Percentiles rank a stretch among this genome's conserved stretches.
These are phyloP conservation scores for Stylonectria norvegica DNA, from an alignment of 2,329 filamentous ascomycete species.

Conservation along the genomic window DNA sequence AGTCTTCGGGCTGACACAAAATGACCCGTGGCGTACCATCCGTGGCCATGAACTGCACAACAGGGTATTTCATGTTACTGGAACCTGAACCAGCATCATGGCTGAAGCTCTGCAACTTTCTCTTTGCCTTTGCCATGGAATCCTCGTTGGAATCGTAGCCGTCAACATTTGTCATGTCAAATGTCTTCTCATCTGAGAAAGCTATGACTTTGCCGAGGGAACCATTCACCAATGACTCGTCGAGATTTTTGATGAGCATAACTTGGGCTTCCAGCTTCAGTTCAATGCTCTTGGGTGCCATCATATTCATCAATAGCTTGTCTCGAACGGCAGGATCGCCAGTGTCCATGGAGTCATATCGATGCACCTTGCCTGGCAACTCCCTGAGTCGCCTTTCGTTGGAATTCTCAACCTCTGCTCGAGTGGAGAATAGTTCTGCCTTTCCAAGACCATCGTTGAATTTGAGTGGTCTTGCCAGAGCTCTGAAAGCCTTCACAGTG, in stretches of 20 bases:
- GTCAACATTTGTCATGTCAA: constrained; percentile 38
- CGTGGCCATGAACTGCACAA: constrained; percentile 76
- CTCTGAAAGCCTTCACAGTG: constrained; percentile 74
- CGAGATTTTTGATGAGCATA: constrained; percentile 99
- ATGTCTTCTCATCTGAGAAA: constrained; percentile 39
- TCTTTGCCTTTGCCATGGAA: constrained; percentile 46
- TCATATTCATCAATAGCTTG: constrained; percentile 81
- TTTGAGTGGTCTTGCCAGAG: constrained; percentile 65
- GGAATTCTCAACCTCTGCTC: constrained; percentile 82
- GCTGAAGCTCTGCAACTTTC: constrained; percentile 54
- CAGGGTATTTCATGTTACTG: constrained; percentile 63
- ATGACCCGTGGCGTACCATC: constrained; percentile 66
- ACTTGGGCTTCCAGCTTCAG: constrained; percentile 93
- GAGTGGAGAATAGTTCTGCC: constrained; percentile 91
- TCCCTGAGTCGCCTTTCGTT: constrained; percentile 72
- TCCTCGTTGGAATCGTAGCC: constrained; percentile 42
- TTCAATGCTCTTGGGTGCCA: constrained; percentile 78
- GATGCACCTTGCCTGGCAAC: constrained; percentile 64
- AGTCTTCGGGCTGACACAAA: constrained; percentile 81
- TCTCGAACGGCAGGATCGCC: constrained; percentile 72
- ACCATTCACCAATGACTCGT: constrained; percentile 89
- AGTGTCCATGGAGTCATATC: constrained; percentile 71
- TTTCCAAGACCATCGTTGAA: constrained; percentile 67
- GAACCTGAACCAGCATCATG: constrained; percentile 42
- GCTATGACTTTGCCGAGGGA: constrained; percentile 76